Evolutionary conservation across 805 yeast species (phyloP), one percentile per base, ranked within the genome.

Genomic region (Nakazawaea anatomiae): DNA sequence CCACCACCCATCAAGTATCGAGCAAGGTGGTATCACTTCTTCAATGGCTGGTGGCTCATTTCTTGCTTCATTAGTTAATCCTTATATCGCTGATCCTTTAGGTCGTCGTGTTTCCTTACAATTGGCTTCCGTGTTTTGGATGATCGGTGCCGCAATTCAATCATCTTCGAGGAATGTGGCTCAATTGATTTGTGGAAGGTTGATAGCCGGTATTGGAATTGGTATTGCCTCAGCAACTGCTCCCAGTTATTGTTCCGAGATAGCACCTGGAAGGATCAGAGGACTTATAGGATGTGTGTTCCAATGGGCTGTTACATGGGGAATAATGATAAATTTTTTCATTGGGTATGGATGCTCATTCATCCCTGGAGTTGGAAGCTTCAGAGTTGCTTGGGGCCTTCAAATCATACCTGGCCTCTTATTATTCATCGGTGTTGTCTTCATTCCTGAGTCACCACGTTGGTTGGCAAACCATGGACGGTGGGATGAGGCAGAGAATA

Each of bases 171-270:
- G 56, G 47, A 46, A 52, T 1, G 65, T 78, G 25, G 82, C 79
- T 11, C 84, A 79, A 56, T 62, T 80, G 39, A 77, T 76, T 53
- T 82, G 76, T 39, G 84, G 85, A 10, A 67, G 84, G 52, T 67
- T 79, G 29, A 58, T 80, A 45, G 82, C 79, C 57, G 85, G 85
- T 28, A 58, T 77, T 14, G 79, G 77, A 28, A 67, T 80, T 48
- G 84, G 85, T n/a, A 78, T 77, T 56, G 75, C 84, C 7, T 74
- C 77, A 8, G 78, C 79, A 14, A 69, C 75, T 53, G 83, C 83
- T 6, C 84, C 84, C 11, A 69, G 77, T 47, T 79, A 77, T 56
- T 59, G 77, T 44, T 71, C 80, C 3, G 85, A 80, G 58, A 71
- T 76, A 38, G 68, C 83, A 12, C 84, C 85, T 18, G 68, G 71